phyloP scores from a whole-genome alignment of 768 basidiomycete species.

The Tricholoma matsutake region DNA sequence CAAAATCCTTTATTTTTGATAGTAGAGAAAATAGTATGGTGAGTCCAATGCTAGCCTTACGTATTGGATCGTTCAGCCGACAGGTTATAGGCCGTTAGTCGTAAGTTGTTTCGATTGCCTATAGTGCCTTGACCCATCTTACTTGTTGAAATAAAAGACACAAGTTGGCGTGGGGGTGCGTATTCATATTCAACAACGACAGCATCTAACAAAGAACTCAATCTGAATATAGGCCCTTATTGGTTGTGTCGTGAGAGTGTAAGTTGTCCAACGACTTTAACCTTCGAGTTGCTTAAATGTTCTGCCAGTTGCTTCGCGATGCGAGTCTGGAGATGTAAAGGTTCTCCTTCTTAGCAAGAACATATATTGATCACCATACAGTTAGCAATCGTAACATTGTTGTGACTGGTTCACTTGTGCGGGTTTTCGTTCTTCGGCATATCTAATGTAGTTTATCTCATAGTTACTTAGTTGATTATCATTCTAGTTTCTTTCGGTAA shows the following conservation, averaged over 20 bases:
- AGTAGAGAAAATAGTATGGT: conserved; percentile 34
- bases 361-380: conserved; percentile 19
- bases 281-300: background rate
- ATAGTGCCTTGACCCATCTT: background rate
- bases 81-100: conserved; percentile 28
- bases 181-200: background rate
- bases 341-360: background rate
- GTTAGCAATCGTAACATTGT: conserved; percentile 53
- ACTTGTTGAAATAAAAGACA: conserved; percentile 2
- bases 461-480: background rate
- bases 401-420: conserved; percentile 45
- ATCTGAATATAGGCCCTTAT: conserved; percentile 35
- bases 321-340: conserved; percentile 61
- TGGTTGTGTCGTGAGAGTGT: conserved; percentile 57
- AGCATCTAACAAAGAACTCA: background rate
- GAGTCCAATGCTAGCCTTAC: conserved; percentile 6
- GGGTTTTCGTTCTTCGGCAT: conserved; percentile 12
- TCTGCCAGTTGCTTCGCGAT: conserved; percentile 47
- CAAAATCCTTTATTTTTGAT: conserved; percentile 24
- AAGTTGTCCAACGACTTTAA: conserved; percentile 17
- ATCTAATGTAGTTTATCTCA: background rate
- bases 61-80: background rate
- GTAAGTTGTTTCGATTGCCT: conserved; percentile 25
- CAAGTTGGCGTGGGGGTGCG: conserved; percentile 7
- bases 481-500: background rate